Evolutionary conservation across 192 early-diverging fungal species (phyloP).

Genomic region (Umbelopsis isabellina): DNA sequence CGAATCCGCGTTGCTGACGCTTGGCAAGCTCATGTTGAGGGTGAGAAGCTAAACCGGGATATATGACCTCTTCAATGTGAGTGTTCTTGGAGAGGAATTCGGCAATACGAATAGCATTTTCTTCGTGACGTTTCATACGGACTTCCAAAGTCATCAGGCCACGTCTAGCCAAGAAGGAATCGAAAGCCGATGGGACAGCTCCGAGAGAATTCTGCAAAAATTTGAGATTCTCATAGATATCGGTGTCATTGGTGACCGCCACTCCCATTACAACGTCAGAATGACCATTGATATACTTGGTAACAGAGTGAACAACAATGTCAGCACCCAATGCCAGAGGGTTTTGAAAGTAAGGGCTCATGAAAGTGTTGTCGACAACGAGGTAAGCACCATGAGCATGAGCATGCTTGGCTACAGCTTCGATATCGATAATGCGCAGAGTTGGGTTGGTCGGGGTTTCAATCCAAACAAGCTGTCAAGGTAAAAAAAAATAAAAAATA

Average conservation of each 20-base stretch:
- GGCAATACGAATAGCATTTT: constrained; percentile 86
- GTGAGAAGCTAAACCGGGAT: constrained; percentile 91
- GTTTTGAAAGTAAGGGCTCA: constrained; percentile 88
- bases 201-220: constrained; percentile 99
- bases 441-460: constrained; percentile 92
- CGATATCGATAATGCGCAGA: constrained; percentile 79
- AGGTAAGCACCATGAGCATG: constrained; percentile 67
- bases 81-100: constrained; percentile 70
- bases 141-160: constrained; percentile 96
- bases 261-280: constrained; percentile 99
- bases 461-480: constrained; percentile 71
- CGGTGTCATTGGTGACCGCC: constrained; percentile 79
- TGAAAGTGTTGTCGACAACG: constrained; percentile 88
- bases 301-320: constrained; percentile 96
- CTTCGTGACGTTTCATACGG: constrained; percentile 90
- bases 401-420: constrained; percentile 63
- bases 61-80: constrained; percentile 85
- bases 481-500: constrained; percentile 19
- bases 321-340: constrained; percentile 94
- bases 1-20: constrained; percentile 89
- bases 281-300: constrained; percentile 99
- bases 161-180: constrained; percentile 93
- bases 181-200: constrained; percentile 94
- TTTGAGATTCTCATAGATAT: constrained; percentile 70
- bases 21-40: constrained; percentile 90